phyloP scores from a whole-genome alignment of 169 alveolate species.

The Eimeria brunetti region DNA sequence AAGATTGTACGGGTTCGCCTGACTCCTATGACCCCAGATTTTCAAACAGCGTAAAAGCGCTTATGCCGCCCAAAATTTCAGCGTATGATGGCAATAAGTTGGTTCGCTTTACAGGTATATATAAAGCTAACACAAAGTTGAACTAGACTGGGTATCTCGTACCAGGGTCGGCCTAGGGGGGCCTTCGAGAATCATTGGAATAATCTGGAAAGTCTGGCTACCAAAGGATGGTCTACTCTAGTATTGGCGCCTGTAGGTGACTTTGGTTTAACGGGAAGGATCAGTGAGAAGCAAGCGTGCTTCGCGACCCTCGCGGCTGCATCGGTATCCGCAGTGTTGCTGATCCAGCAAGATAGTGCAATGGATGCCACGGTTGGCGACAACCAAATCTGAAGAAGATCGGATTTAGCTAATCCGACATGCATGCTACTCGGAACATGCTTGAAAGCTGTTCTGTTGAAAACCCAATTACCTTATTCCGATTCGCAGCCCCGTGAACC shows the following conservation, averaged over 20 bases:
- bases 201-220: background rate
- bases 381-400: background rate
- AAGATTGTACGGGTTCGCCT: background rate
- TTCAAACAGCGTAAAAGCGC: background rate
- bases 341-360: too few relatives aligned
- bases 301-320: too few relatives aligned
- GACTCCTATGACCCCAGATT: background rate
- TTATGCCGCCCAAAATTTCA: background rate
- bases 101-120: background rate
- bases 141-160: background rate
- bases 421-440: too few relatives aligned
- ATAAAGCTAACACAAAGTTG: background rate
- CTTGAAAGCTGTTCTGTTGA: background rate
- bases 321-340: too few relatives aligned
- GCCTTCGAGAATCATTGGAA: constrained; percentile 53
- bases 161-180: constrained; percentile 64
- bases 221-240: too few relatives aligned
- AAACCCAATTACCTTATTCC: too few relatives aligned
- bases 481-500: background rate
- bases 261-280: too few relatives aligned
- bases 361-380: too few relatives aligned
- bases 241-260: too few relatives aligned
- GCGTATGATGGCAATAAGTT: background rate
- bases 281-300: too few relatives aligned
- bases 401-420: too few relatives aligned